phyloP scores from a whole-genome alignment of 441 rosid species.

The Adansonia grandidieri region DNA sequence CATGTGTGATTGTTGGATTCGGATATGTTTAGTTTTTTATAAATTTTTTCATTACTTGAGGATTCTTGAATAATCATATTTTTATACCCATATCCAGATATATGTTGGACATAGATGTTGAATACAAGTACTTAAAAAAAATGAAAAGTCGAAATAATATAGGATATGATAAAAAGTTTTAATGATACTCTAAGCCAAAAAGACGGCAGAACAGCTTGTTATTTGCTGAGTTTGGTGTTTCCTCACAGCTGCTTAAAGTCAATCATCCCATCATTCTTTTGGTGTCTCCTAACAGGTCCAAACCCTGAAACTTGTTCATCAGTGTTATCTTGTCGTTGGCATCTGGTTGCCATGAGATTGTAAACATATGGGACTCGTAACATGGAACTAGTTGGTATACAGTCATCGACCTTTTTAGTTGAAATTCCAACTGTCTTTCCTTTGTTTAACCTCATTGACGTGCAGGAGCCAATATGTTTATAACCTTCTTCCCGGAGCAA shows the following conservation, averaged over 20 bases:
- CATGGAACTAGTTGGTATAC: background rate
- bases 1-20: too few relatives aligned
- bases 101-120: too few relatives aligned
- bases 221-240: background rate
- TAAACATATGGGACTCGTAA: background rate
- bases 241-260: background rate
- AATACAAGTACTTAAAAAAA: too few relatives aligned
- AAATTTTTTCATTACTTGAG: too few relatives aligned
- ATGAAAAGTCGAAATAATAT: too few relatives aligned
- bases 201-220: background rate
- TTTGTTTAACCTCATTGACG: background rate
- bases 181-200: background rate
- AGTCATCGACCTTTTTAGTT: background rate
- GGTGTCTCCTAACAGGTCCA: background rate
- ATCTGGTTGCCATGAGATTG: background rate
- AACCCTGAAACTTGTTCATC: too few relatives aligned
- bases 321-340: too few relatives aligned
- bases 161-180: background rate
- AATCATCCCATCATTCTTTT: background rate
- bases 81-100: too few relatives aligned
- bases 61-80: too few relatives aligned
- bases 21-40: too few relatives aligned
- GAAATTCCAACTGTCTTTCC: background rate
- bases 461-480: constrained; percentile 82
- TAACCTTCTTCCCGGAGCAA: constrained; percentile 86